Evolutionary conservation across 331 rosid species (phyloP).

Genomic region (Cydonia oblonga): DNA sequence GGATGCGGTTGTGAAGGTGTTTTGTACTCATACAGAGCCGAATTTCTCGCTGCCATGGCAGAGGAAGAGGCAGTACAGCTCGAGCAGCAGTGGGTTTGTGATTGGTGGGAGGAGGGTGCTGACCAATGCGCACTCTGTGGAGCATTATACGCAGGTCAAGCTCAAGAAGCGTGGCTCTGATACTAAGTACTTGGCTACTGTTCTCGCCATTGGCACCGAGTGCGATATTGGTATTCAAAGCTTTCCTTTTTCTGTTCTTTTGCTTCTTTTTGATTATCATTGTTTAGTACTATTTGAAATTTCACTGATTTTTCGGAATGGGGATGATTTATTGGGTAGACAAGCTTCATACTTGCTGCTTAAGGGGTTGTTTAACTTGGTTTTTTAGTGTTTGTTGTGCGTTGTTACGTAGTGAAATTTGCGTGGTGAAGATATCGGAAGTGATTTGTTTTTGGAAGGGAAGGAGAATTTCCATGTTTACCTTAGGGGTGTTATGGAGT

Average conservation of each 20-base stretch:
- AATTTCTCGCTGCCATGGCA: slow-evolving; percentile 53
- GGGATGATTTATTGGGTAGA: not conserved
- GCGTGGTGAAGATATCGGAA: not conserved
- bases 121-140: slow-evolving; percentile 46
- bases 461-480: not conserved
- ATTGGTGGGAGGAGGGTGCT: slow-evolving; percentile 39
- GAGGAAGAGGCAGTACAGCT: slow-evolving; percentile 46
- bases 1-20: slow-evolving; percentile 50
- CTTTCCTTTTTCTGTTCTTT: not conserved
- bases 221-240: slow-evolving; percentile 35
- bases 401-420: not conserved
- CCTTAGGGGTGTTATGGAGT: not conserved
- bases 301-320: not conserved
- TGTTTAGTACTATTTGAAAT: not conserved
- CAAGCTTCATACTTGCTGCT: not conserved
- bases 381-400: not conserved
- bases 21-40: slow-evolving; percentile 43
- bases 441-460: not conserved
- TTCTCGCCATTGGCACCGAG: slow-evolving; percentile 42
- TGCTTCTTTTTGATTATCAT: not conserved
- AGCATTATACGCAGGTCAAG: slow-evolving; percentile 50
- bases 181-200: slow-evolving; percentile 43
- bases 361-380: not conserved
- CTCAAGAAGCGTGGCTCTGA: slow-evolving; percentile 51
- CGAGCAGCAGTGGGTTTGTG: slow-evolving; percentile 46